Percentiles rank a stretch among this genome's conserved stretches.
Evolutionary conservation across 495 filamentous ascomycete species (phyloP).

Genomic region (Penicillium robsamsonii): DNA sequence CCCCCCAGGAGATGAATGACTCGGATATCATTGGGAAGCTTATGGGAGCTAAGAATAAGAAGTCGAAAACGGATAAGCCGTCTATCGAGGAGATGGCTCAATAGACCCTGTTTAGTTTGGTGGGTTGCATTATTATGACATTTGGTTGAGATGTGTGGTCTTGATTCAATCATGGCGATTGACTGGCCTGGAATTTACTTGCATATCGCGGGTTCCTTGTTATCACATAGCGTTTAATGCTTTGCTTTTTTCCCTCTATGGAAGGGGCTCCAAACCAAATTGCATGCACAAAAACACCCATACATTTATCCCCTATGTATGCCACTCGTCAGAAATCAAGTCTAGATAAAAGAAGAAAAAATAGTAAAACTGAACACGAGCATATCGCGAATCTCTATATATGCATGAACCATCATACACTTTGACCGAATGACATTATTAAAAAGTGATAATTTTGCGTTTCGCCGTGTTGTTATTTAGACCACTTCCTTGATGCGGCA

Average conservation of each 20-base stretch:
- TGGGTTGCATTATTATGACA: not conserved
- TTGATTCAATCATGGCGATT: constrained; percentile 3
- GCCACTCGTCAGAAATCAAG: constrained; percentile 13
- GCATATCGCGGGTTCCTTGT: not conserved
- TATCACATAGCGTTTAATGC: constrained; percentile 4
- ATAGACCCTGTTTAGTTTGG: constrained; percentile 1
- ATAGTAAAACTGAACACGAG: constrained; percentile 10
- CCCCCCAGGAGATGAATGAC: constrained; percentile 22
- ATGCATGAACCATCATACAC: constrained; percentile 33
- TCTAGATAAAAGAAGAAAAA: constrained; percentile 19
- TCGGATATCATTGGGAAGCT: constrained; percentile 39
- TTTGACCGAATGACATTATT: constrained; percentile 26
- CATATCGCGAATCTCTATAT: constrained; percentile 29
- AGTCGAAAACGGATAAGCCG: constrained; percentile 34
- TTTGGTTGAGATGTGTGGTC: not conserved
- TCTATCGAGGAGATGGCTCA: constrained; percentile 44
- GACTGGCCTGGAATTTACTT: not conserved
- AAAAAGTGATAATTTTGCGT: constrained; percentile 27
- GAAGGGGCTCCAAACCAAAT: not conserved
- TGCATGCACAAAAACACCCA: not conserved
- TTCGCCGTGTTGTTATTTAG: constrained; percentile 29
- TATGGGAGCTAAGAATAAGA: constrained; percentile 40
- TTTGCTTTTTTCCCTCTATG: not conserved
- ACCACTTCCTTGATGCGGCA: constrained; percentile 67
- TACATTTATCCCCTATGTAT: constrained; percentile 7